phyloP scores from a whole-genome alignment of 2,329 filamentous ascomycete genomes.

The Colletotrichum acutatum region DNA sequence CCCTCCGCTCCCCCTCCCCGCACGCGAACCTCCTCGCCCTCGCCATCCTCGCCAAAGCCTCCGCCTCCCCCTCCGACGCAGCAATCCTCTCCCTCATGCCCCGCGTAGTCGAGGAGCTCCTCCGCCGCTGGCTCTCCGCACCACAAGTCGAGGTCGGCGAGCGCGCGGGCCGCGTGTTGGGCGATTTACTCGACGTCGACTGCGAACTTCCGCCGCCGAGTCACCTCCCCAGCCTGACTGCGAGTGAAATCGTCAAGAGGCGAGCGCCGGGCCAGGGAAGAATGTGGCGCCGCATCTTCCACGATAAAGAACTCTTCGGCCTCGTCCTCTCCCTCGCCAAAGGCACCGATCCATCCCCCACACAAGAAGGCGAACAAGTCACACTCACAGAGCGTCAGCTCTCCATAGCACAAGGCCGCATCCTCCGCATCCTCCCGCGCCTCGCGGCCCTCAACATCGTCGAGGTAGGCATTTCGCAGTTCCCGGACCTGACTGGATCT shows the following conservation, averaged over 20 bases:
- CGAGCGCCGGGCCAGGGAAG: constrained; percentile 59
- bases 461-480: constrained; percentile 50
- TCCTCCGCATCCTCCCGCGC: constrained; percentile 62
- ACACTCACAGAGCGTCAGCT: constrained; percentile 49
- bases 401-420: constrained; percentile 62
- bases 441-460: constrained; percentile 59
- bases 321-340: constrained; percentile 55
- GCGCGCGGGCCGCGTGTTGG: constrained; percentile 60
- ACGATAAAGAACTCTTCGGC: constrained; percentile 54
- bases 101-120: constrained; percentile 57
- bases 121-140: constrained; percentile 64
- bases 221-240: constrained; percentile 38
- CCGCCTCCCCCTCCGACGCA: constrained; percentile 57
- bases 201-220: constrained; percentile 49
- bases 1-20: constrained; percentile 63
- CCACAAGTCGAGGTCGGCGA: constrained; percentile 67
- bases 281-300: constrained; percentile 65
- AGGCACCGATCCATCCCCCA: constrained; percentile 39
- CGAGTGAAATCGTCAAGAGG: constrained; percentile 49
- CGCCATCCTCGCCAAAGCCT: constrained; percentile 66
- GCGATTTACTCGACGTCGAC: constrained; percentile 66
- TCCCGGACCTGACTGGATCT: constrained; percentile 45
- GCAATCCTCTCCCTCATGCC: constrained; percentile 62
- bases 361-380: constrained; percentile 36
- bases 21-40: constrained; percentile 69